These are phyloP conservation scores for Acrasis kona DNA, from an alignment of 78 protist species.

Conservation along the genomic window DNA sequence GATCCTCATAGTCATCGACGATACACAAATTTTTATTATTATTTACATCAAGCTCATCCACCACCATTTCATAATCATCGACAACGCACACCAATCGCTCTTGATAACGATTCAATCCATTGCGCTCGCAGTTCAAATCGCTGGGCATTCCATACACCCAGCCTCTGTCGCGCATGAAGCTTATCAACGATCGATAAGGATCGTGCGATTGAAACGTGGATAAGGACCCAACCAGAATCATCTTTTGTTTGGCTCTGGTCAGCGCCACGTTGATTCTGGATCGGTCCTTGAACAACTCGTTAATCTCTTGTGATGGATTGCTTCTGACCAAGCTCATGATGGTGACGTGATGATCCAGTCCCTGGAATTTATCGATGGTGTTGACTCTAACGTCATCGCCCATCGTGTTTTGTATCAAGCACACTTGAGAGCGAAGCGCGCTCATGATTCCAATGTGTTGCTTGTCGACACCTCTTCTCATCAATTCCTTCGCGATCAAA, in stretches of 20 bases:
- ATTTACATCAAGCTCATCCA: too few relatives aligned
- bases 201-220: background rate
- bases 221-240: slow-evolving; percentile 50
- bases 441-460: background rate
- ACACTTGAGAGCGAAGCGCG: background rate
- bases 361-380: slow-evolving; percentile 76
- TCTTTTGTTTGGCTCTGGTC: slow-evolving; percentile 60
- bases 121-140: too few relatives aligned
- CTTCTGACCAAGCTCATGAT: slow-evolving; percentile 33
- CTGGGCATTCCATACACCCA: too few relatives aligned
- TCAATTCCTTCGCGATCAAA: background rate
- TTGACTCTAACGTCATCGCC: background rate
- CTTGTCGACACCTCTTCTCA: background rate
- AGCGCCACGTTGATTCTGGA: slow-evolving; percentile 73
- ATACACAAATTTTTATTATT: too few relatives aligned
- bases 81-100: too few relatives aligned
- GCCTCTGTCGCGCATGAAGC: too few relatives aligned
- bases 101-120: too few relatives aligned
- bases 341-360: slow-evolving; percentile 65
- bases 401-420: background rate
- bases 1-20: too few relatives aligned
- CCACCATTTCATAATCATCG: too few relatives aligned
- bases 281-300: slow-evolving; percentile 47
- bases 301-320: background rate
- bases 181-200: too few relatives aligned